A percentile compares a stretch with the other conserved stretches of the same genome.
phyloP scores from a whole-genome alignment of 1,284 basidiomycete genomes.

The Ceratobasidium theobromae region DNA sequence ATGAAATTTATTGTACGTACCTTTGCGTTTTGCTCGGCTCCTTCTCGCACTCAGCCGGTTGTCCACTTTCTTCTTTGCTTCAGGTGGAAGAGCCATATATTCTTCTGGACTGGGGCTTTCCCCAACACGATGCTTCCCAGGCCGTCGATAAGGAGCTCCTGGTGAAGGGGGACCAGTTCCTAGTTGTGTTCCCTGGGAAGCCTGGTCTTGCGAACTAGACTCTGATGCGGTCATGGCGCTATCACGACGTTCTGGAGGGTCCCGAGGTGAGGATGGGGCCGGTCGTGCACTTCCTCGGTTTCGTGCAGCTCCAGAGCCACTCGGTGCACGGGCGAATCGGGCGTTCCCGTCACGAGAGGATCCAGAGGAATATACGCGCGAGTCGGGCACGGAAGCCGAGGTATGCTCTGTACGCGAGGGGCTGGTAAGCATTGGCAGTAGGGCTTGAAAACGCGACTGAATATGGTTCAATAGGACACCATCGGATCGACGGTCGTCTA shows the following conservation, averaged over 20 bases:
- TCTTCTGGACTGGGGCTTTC: slow-evolving; percentile 28
- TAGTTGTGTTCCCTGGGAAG: no score
- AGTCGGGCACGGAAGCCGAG: not conserved
- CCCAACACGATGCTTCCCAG: slow-evolving; percentile 25
- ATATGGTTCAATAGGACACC: slow-evolving; percentile 14
- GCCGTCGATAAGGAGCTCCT: slow-evolving; percentile 7
- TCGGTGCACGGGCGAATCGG: slow-evolving; percentile 24
- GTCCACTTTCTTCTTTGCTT: slow-evolving; percentile 30
- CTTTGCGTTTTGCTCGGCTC: slow-evolving; percentile 30
- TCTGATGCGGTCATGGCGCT: slow-evolving; percentile 18
- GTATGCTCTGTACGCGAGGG: slow-evolving; percentile 25
- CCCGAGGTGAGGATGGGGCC: slow-evolving; percentile 1
- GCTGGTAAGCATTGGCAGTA: slow-evolving; percentile 30
- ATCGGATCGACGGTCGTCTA: slow-evolving; percentile 20
- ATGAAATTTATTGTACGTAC: slow-evolving; percentile 8
- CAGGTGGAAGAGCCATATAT: slow-evolving; percentile 26
- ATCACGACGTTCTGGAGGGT: slow-evolving; percentile 12
- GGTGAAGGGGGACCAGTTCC: no score
- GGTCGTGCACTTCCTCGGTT: slow-evolving; percentile 6
- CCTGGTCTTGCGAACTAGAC: no score
- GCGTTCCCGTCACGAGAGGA: slow-evolving; percentile 12
- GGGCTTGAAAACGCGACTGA: slow-evolving; percentile 22
- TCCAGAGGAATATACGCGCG: not conserved
- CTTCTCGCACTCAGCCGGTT: slow-evolving; percentile 26
- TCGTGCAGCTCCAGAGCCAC: slow-evolving; percentile 3